Base-by-base conservation (phyloP, 805 yeast species). In the Barnettozyma sucrosica region DNA sequence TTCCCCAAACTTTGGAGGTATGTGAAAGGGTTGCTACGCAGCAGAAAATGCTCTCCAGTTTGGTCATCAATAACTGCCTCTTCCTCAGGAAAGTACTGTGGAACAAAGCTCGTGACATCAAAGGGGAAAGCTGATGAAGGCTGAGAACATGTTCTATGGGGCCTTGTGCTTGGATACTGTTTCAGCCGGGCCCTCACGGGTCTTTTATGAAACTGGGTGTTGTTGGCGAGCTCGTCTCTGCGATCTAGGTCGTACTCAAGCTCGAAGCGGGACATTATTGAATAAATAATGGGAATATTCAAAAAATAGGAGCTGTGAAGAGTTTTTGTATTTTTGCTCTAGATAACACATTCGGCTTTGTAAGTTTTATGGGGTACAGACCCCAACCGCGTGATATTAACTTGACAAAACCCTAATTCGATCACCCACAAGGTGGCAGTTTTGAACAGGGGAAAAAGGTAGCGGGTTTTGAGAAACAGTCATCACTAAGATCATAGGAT, bases 111-210 rank as follows among this genome's bases (percentile, higher is more conserved):
- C 30, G 4, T 26, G 11, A 23, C 20, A 10, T 10, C 36, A 20
- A 16, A 18, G 37, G 23, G 26, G 24, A 30, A 13, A 20, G 18
- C 20, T 7, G 36, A 28, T 10, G 14, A 19, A 4, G 47, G 36
- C 28, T 44, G 43, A 3, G 47, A 44, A 7, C 34, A 20, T n/a
- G 47, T 23, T 10, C 47, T 34, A 14, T 18, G 20, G 26, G 42
- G 19, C 19, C 34, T 21, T 19, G n/a, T 30, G 5, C 16, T 8
- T 4, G 38, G 32, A 28, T 34, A 46, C 14, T 46, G 38, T 13
- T 41, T 46, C n/a, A 46, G 36, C 13, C 38, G 36, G 8, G 49
- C 49, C 28, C 18, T 41, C 23, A 46, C 14, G 2, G 49, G 49
- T 16, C 20, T 46, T 16, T 46, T 46, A 24, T 30, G 30, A 24